Conservation (phyloP, 2,329 filamentous ascomycete species). For the Neoarthrinium moseri region DNA sequence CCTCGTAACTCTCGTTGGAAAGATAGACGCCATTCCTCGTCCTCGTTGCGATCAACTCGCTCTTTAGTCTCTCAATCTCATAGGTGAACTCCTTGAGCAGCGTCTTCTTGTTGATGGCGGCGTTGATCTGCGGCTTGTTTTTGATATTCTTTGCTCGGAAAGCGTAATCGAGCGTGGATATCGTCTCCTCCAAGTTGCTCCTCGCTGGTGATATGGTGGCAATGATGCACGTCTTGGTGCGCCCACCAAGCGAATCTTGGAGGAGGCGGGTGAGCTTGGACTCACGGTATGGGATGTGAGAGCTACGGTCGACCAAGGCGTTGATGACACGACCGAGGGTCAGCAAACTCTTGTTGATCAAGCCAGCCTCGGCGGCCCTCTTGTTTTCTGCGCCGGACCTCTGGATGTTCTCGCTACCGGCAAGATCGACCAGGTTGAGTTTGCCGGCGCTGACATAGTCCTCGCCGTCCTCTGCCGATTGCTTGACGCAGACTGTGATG, state of each 20-base stretch:
- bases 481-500: slow-evolving; percentile 87
- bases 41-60: slow-evolving; percentile 86
- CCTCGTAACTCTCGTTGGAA: slow-evolving; percentile 83
- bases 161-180: slow-evolving; percentile 96
- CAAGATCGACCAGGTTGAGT: slow-evolving; percentile 93
- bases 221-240: slow-evolving; percentile 98
- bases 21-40: slow-evolving; percentile 95
- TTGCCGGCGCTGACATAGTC: slow-evolving; percentile 91
- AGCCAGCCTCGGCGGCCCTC: slow-evolving; percentile 86
- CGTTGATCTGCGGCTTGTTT: slow-evolving; percentile 95
- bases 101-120: slow-evolving; percentile 89
- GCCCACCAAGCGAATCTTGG: slow-evolving; percentile 93
- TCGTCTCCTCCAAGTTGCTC: slow-evolving; percentile 95
- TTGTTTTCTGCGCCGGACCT: slow-evolving; percentile 98
- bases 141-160: slow-evolving; percentile 98
- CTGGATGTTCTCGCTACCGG: slow-evolving; percentile 96
- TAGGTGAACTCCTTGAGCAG: slow-evolving; percentile 83
- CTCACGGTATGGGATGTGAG: slow-evolving; percentile 89
- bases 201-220: slow-evolving; percentile 93
- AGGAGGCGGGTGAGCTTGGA: slow-evolving; percentile 93
- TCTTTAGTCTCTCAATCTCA: slow-evolving; percentile 93
- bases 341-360: slow-evolving; percentile 97
- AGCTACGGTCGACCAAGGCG: slow-evolving; percentile 83
- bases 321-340: slow-evolving; percentile 97
- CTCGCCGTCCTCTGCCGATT: slow-evolving; percentile 77